Base-by-base conservation (phyloP, 441 rosid genomes). In the Adansonia rubrostipa region DNA sequence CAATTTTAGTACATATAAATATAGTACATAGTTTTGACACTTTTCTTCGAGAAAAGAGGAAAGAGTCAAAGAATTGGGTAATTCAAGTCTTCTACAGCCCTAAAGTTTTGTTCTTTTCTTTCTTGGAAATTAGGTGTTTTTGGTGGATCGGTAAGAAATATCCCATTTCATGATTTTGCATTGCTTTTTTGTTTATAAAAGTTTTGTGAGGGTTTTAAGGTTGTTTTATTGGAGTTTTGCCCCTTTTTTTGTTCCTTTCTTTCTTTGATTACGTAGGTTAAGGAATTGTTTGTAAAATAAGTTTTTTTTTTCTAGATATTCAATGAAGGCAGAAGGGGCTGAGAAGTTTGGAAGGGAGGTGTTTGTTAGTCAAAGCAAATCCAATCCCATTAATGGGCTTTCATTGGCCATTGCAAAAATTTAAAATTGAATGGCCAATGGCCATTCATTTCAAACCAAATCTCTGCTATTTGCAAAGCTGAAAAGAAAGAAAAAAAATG, bases 301-400 rank as follows among this genome's bases (percentile, higher is more conserved):
- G 36, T 28, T 28, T 67, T 75, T 69, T 78, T 77, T 24, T 24
- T 24, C 28, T 28, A 75, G 79, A 85, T 87, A 84, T 77, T 79
- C 42, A 79, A 82, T 28, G 76, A 48, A 57, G 54, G 78, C 56
- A 75, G 70, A 73, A 64, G 81, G 51, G 69, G 84, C 40, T 74
- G 81, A 50, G 62, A 48, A n/a, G 47, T 76, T 76, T 22, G 36
- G 36, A 28, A 56, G 14, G 76, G 47, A 14, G 50, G 65, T 53
- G 75, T 66, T 74, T 28, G 3, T 28, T 28, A 28, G 36, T 28
- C 3, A 28, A 28, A 28, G 36, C 36, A 28, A 28, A 28, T 28
- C 36, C 36, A 28, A 28, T 28, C 36, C 36, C 36, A 28, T 28
- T 28, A 28, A 28, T 28, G 33, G 36, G 36, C 36, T 28, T 28